Evolutionary conservation across 441 rosid genomes (phyloP).

Genomic region (Brassica balearica): DNA sequence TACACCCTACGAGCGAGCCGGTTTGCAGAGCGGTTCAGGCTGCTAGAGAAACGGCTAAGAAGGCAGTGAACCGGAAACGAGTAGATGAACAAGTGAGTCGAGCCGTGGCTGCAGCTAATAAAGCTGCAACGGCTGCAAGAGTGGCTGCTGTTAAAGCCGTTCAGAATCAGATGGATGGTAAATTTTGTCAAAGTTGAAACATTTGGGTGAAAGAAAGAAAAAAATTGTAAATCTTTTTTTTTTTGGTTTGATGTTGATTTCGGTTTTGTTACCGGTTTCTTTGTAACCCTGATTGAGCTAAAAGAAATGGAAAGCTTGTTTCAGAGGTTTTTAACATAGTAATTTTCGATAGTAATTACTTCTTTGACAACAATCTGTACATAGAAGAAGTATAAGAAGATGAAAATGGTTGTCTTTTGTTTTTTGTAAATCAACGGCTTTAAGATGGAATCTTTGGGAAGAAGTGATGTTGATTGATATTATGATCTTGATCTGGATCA

Average conservation of each 20-base stretch:
- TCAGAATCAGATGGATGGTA: conserved; percentile 85
- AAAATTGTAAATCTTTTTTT: conserved; percentile 31
- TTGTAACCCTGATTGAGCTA: conserved; percentile 45
- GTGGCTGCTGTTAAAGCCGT: conserved; percentile 95
- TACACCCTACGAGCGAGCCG: conserved; percentile 56
- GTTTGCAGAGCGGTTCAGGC: conserved; percentile 77
- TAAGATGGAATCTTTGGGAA: conserved; percentile 42
- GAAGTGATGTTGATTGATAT: conserved; percentile 42
- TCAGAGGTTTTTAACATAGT: conserved; percentile 40
- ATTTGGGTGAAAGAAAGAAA: background rate
- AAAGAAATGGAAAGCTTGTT: conserved; percentile 27
- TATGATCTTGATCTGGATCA: conserved; percentile 46
- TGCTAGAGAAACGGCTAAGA: conserved; percentile 75
- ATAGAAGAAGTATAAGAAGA: conserved; percentile 22
- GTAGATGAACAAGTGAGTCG: conserved; percentile 84
- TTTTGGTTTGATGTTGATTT: background rate
- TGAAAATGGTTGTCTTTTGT: background rate
- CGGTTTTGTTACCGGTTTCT: conserved; percentile 16
- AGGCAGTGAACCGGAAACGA: conserved; percentile 58
- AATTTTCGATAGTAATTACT: conserved; percentile 24
- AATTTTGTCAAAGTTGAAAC: conserved; percentile 70
- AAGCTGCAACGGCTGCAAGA: conserved; percentile 93
- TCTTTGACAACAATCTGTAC: conserved; percentile 34
- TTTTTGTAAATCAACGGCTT: conserved; percentile 37
- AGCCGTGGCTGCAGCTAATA: conserved; percentile 72